Percentiles rank a stretch among this genome's conserved stretches.
phyloP scores from a whole-genome alignment of 805 yeast genomes.

The Yarrowia yakushimensis region DNA sequence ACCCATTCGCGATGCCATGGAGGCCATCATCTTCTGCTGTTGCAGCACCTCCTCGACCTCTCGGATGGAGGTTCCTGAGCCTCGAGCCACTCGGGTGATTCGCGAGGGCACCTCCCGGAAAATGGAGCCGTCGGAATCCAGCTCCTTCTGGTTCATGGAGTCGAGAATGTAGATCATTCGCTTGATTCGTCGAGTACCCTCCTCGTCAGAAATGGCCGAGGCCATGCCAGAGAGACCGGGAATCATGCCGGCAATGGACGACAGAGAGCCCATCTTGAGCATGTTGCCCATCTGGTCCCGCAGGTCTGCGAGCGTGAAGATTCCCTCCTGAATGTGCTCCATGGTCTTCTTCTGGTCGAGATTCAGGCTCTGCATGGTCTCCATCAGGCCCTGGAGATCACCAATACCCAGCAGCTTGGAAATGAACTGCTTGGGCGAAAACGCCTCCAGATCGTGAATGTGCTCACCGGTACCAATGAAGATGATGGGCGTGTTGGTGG shows the following conservation, averaged over 20 bases:
- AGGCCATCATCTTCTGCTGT: conserved; percentile 92
- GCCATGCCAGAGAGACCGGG: conserved; percentile 87
- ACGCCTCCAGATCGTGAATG: conserved; percentile 84
- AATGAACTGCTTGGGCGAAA: conserved; percentile 83
- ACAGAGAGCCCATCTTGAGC: conserved; percentile 93
- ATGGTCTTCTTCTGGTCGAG: conserved; percentile 81
- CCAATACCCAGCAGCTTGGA: conserved; percentile 95
- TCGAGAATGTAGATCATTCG: conserved; percentile 89
- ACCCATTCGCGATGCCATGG: conserved; percentile 51
- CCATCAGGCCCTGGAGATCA: conserved; percentile 89
- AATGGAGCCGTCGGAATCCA: conserved; percentile 82
- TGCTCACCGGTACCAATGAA: conserved; percentile 99
- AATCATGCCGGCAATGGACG: conserved; percentile 91
- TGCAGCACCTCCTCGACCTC: conserved; percentile 89
- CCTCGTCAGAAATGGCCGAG: conserved; percentile 87
- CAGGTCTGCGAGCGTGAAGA: conserved; percentile 84
- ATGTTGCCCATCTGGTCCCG: conserved; percentile 94
- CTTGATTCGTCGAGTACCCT: conserved; percentile 77
- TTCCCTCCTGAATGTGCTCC: conserved; percentile 91
- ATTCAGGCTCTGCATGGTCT: conserved; percentile 83
- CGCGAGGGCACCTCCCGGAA: conserved; percentile 80
- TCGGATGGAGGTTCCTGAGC: conserved; percentile 86
- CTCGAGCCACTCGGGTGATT: conserved; percentile 85
- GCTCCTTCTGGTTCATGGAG: conserved; percentile 89
- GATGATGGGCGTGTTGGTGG: conserved; percentile 89